phyloP scores from a whole-genome alignment of 805 yeast species.

The Candida odintsovae region DNA sequence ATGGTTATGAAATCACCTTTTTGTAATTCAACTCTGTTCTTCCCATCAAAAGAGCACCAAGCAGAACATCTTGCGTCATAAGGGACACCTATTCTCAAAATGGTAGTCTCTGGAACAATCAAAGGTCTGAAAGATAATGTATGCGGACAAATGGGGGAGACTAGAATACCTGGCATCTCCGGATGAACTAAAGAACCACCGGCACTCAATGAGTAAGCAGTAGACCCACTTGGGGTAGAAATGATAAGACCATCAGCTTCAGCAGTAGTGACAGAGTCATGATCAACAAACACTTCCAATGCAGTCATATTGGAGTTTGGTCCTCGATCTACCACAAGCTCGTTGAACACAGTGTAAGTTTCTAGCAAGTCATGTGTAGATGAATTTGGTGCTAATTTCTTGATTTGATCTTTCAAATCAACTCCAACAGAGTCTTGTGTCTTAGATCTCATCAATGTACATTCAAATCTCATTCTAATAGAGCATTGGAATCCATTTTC shows the following conservation, averaged over 20 bases:
- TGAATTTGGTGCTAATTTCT: not conserved
- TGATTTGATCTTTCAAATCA: conserved; percentile 23
- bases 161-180: conserved; percentile 42
- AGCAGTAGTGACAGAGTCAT: conserved; percentile 48
- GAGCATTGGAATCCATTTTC: conserved; percentile 41
- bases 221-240: conserved; percentile 63
- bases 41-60: conserved; percentile 34
- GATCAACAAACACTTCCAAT: conserved; percentile 43
- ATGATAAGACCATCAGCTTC: conserved; percentile 64
- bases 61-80: conserved; percentile 27
- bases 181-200: conserved; percentile 54
- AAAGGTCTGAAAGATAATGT: conserved; percentile 49
- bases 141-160: conserved; percentile 50
- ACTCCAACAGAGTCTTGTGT: conserved; percentile 27
- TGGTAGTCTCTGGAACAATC: conserved; percentile 40
- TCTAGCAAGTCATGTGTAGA: conserved; percentile 23
- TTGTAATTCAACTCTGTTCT: conserved; percentile 25
- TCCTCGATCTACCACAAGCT: conserved; percentile 47
- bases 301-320: conserved; percentile 47
- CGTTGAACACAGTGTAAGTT: conserved; percentile 31
- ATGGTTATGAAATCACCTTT: conserved; percentile 29
- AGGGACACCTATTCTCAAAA: conserved; percentile 29
- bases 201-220: conserved; percentile 47
- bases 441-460: conserved; percentile 24
- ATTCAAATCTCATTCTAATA: conserved; percentile 45